Conservation (phyloP, 2,329 filamentous ascomycete species). For the Ophiocordyceps camponoti-rufipedis region DNA sequence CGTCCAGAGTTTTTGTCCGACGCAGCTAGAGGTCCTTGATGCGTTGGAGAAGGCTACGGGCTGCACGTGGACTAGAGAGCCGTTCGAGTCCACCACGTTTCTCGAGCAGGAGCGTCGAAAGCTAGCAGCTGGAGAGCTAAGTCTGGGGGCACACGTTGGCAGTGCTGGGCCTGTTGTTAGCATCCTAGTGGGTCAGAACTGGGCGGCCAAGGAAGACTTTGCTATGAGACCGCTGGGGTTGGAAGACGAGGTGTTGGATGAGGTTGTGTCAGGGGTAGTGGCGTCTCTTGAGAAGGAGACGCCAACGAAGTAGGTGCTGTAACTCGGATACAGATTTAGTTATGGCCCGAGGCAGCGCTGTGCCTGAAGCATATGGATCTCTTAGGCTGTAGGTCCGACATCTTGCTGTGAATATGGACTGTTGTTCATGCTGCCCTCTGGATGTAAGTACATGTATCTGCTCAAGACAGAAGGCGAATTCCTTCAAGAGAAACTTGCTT, state of each 20-base stretch:
- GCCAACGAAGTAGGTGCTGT: too few relatives aligned
- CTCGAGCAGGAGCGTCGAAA: constrained; percentile 8
- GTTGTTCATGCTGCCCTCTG: too few relatives aligned
- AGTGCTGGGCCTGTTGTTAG: neutral
- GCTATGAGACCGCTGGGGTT: neutral
- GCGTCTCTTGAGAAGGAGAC: constrained; percentile 8
- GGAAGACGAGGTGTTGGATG: neutral
- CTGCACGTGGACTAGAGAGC: constrained; percentile 14
- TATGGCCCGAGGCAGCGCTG: too few relatives aligned
- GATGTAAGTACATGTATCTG: too few relatives aligned
- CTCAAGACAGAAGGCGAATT: too few relatives aligned
- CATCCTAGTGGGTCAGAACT: neutral
- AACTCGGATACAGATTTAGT: too few relatives aligned
- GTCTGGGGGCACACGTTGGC: neutral
- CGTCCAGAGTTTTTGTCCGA: constrained; percentile 25
- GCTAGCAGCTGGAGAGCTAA: neutral
- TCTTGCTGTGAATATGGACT: too few relatives aligned
- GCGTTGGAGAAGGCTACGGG: constrained; percentile 31
- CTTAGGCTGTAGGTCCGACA: too few relatives aligned
- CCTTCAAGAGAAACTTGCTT: too few relatives aligned
- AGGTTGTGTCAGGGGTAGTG: neutral
- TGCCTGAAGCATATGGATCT: too few relatives aligned
- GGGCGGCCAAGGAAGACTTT: neutral
- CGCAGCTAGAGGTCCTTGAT: constrained; percentile 27
- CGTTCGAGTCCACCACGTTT: constrained; percentile 19